Conservation (phyloP, 768 basidiomycete genomes). For the Amyloporia xantha region DNA sequence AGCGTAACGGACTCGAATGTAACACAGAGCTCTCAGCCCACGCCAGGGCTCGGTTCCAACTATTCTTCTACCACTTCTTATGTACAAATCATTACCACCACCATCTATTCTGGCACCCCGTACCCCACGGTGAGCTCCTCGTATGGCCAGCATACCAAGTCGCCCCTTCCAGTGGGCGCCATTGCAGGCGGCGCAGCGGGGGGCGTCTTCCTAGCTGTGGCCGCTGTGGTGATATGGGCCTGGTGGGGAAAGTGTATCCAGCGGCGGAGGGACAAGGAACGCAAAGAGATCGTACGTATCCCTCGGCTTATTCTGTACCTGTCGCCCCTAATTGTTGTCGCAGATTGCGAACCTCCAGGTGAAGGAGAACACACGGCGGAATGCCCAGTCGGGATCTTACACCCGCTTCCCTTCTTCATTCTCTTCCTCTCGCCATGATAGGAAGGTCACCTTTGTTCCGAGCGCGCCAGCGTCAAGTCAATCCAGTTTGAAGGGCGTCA, state of each 20-base stretch:
- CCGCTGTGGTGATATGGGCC: slow-evolving; percentile 37
- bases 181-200: slow-evolving; percentile 45
- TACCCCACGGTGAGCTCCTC: slow-evolving; percentile 5
- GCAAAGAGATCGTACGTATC: slow-evolving; percentile 24
- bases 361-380: slow-evolving; percentile 36
- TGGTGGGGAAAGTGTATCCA: slow-evolving; percentile 40
- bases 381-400: slow-evolving; percentile 21
- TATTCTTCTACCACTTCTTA: slow-evolving; percentile 1
- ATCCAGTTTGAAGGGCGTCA: slow-evolving; percentile 9
- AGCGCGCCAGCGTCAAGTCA: slow-evolving; percentile 8
- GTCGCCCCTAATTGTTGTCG: too few species aligned
- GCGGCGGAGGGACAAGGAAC: slow-evolving; percentile 26
- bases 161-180: slow-evolving; percentile 37
- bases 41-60: background rate
- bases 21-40: slow-evolving; percentile 4
- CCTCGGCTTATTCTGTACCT: too few species aligned
- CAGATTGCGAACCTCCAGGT: slow-evolving; percentile 23
- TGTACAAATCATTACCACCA: slow-evolving; percentile 21
- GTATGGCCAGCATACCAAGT: background rate
- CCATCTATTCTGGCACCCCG: slow-evolving; percentile 17
- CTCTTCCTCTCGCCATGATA: slow-evolving; percentile 15
- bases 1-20: slow-evolving; percentile 8
- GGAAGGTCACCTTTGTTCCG: slow-evolving; percentile 36
- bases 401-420: background rate
- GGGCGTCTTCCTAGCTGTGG: slow-evolving; percentile 41